phyloP scores from a whole-genome alignment of 2,329 filamentous ascomycete species.

The Microdochium paspali region DNA sequence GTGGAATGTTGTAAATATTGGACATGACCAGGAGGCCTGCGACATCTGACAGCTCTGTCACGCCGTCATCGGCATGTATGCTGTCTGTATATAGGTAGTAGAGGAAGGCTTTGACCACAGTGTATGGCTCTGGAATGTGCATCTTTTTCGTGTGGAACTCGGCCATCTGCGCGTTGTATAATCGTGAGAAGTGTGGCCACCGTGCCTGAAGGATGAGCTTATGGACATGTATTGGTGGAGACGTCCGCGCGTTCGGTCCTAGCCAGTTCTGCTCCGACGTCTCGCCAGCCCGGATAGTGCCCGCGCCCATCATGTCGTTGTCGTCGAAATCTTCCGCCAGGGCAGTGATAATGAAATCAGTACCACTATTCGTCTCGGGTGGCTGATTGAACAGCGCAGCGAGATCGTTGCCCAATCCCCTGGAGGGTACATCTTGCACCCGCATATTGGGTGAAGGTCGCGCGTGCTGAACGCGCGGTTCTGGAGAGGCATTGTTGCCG shows the following conservation, averaged over 20 bases:
- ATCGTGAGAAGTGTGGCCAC: conserved; percentile 90
- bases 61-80: conserved; percentile 65
- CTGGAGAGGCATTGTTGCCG: conserved; percentile 61
- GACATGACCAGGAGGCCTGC: conserved; percentile 94
- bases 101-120: conserved; percentile 86
- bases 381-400: conserved; percentile 79
- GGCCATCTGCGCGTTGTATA: conserved; percentile 91
- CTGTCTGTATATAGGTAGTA: conserved; percentile 96
- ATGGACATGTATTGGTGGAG: conserved; percentile 85
- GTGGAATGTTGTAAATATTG: conserved; percentile 95
- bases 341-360: conserved; percentile 87
- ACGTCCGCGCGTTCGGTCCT: conserved; percentile 54
- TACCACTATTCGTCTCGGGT: conserved; percentile 74
- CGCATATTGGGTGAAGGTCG: conserved; percentile 38
- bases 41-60: conserved; percentile 72
- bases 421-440: conserved; percentile 44
- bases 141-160: conserved; percentile 96
- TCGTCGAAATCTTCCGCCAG: conserved; percentile 68
- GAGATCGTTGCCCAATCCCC: conserved; percentile 74
- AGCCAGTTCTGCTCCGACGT: conserved; percentile 45
- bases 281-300: conserved; percentile 35
- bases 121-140: conserved; percentile 95
- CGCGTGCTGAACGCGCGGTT: conserved; percentile 38
- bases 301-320: conserved; percentile 49
- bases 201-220: conserved; percentile 88